Evolutionary conservation across 2,329 filamentous ascomycete genomes (phyloP).

Genomic region (Penicillium expansum): DNA sequence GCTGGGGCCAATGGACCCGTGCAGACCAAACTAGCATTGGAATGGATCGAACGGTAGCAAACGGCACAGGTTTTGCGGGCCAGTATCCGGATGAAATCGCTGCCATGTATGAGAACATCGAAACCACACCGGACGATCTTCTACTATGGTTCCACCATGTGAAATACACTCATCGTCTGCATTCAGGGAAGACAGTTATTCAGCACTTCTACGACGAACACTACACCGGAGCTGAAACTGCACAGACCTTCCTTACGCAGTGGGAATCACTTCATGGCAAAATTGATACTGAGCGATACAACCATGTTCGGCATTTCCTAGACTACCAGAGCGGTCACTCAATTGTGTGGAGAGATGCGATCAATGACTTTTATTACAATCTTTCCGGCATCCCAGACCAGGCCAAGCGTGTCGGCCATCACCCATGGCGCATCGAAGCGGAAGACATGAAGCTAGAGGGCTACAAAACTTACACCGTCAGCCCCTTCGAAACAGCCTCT

Average conservation of each 20-base stretch:
- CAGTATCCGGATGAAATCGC: constrained; percentile 65
- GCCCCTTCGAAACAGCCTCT: constrained; percentile 61
- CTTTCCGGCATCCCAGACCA: constrained; percentile 60
- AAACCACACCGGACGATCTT: constrained; percentile 65
- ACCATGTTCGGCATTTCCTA: constrained; percentile 58
- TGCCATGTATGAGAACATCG: constrained; percentile 56
- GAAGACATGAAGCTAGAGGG: constrained; percentile 62
- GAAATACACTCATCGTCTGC: constrained; percentile 61
- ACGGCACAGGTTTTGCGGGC: constrained; percentile 64
- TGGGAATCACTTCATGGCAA: constrained; percentile 57
- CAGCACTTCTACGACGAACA: constrained; percentile 66
- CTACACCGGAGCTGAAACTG: constrained; percentile 58
- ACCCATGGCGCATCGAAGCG: constrained; percentile 67
- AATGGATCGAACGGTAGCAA: constrained; percentile 68
- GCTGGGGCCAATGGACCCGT: constrained; percentile 71
- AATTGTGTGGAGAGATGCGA: constrained; percentile 67
- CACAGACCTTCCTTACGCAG: constrained; percentile 53
- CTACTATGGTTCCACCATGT: constrained; percentile 75
- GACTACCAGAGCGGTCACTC: constrained; percentile 67
- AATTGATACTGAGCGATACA: constrained; percentile 60
- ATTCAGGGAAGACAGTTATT: constrained; percentile 65
- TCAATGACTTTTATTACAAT: constrained; percentile 63
- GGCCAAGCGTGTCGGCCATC: constrained; percentile 55
- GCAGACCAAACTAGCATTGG: constrained; percentile 60
- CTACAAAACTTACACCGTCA: constrained; percentile 55